Evolutionary conservation across 345 rosid genomes (phyloP), one percentile per base, ranked within the genome.

Genomic region (Linum lewisii): DNA sequence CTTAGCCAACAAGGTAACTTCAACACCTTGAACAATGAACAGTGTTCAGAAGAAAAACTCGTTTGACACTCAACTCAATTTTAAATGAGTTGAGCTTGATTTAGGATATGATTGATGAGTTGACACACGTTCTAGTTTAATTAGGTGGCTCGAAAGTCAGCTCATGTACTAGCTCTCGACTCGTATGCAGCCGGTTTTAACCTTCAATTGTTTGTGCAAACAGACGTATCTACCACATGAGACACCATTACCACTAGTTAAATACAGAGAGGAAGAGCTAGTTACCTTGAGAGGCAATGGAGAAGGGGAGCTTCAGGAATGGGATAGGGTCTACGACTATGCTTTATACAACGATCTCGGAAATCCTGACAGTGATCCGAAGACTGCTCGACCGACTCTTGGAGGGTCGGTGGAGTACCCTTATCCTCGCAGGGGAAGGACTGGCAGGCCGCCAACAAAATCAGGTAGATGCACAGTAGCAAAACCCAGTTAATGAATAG

Each of bases 341-440:
- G 95, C 84, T 66, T 78, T 38, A 71, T 90, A 90, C 74, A 87
- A 90, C 50, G 97, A 90, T 60, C 60, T 90, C 66, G 86, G 84
- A 0, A 74, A 78, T 19, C 96, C 93, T 0, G 71, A 72, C 6
- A 71, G 69, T 58, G 79, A 64, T 21, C 63, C 69, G 7, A 60
- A 73, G 0, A 65, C 84, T 56, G 81, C 72, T 8, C 81, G 95
- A 14, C 95, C 93, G 9, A 79, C 83, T 57, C 95, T 90, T 29
- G 97, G 97, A 23, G 97, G 97, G 2, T 72, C 90, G 13, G 15
- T 59, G 2, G 71, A 82, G 67, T 69, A 74, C 65, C 97, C 97
- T 53, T 90, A 90, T 68, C 97, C 97, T 57, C 90, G 97, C n/a
- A 79, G 95, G 54, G 84, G 81, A 53, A 73, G 93, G 76, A 90